Base-by-base conservation (phyloP, 1,139 yeast genomes). In the Pneumocystis sp. region DNA sequence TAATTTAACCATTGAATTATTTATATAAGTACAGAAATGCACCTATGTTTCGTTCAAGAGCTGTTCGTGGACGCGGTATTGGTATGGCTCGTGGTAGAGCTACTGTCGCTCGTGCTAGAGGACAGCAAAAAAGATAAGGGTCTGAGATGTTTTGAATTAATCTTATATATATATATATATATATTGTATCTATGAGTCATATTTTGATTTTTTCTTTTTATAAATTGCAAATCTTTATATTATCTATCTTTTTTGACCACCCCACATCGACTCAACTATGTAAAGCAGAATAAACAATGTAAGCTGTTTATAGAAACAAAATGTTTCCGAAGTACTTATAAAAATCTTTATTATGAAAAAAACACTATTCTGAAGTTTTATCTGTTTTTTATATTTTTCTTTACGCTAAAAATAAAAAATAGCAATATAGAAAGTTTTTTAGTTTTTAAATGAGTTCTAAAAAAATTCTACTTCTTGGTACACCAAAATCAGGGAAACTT, bases 391-490 rank as follows among this genome's bases (percentile, higher is more conserved):
- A 15, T 5, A 15, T 15, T 17, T 40, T 40, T 35, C 35, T 25
- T 56, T 10, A n/a, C 59, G 19, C 17, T 50, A 61, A 34, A 44
- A 29, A 31, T 21, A 21, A 31, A 15, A 61, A 25, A 40, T 35
- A 25, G n/a, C 17, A 35, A 44, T 40, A 60, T 29, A 21, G 15
- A 21, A 21, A 8, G n/a, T 21, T 60, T 35, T 42, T 19, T 57
- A 21, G 15, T 35, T 44, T 61, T 50, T 19, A n/a, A 39, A 63
- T 63, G 65, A 37, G 34, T 21, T 63, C 67, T 25, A 73, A 75
- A 65, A 72, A 76, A 64, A 73, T 79, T 19, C 72, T 79, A n/a
- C 69, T 79, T n/a, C 75, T 76, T 1, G 81, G 82, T 0, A 69
- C 73, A 10, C 74, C 76, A 2, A 68, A 71, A 21, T 70, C 78